These are phyloP conservation scores for Wickerhamiella kazuoi DNA, from an alignment of 805 yeast species.

Conservation along the genomic window DNA sequence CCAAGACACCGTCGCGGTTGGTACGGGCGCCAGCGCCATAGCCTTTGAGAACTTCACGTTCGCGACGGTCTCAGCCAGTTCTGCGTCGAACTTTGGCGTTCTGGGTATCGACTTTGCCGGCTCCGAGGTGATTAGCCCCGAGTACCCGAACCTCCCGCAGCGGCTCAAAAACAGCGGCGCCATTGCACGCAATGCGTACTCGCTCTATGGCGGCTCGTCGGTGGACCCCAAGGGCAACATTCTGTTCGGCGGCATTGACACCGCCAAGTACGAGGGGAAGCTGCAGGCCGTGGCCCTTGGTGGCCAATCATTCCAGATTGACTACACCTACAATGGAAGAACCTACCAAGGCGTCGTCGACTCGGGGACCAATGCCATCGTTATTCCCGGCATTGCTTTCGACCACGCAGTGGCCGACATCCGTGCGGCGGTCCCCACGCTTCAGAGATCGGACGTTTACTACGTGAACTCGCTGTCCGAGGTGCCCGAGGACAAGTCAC, in stretches of 20 bases:
- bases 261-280: slow-evolving; percentile 98
- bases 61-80: slow-evolving; percentile 83
- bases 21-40: slow-evolving; percentile 69
- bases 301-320: slow-evolving; percentile 71
- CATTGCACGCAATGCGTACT: too few species aligned
- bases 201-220: too few species aligned
- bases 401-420: slow-evolving; percentile 94
- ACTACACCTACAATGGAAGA: too few species aligned
- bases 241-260: slow-evolving; percentile 84
- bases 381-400: slow-evolving; percentile 94
- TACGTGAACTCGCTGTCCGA: slow-evolving; percentile 75
- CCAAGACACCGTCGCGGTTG: slow-evolving; percentile 63
- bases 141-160: too few species aligned
- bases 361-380: slow-evolving; percentile 69
- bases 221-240: slow-evolving; percentile 74
- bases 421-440: slow-evolving; percentile 95
- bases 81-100: slow-evolving; percentile 72
- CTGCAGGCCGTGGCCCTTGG: slow-evolving; percentile 85
- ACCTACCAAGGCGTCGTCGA: too few species aligned
- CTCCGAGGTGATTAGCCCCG: slow-evolving; percentile 25
- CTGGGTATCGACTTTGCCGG: slow-evolving; percentile 92
- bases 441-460: slow-evolving; percentile 53
- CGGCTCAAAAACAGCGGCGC: too few species aligned
- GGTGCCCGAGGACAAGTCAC: too few species aligned
- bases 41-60: slow-evolving; percentile 97